Evolutionary conservation across 306 rosid genomes (phyloP).

Genomic region (Trifolium repens): DNA sequence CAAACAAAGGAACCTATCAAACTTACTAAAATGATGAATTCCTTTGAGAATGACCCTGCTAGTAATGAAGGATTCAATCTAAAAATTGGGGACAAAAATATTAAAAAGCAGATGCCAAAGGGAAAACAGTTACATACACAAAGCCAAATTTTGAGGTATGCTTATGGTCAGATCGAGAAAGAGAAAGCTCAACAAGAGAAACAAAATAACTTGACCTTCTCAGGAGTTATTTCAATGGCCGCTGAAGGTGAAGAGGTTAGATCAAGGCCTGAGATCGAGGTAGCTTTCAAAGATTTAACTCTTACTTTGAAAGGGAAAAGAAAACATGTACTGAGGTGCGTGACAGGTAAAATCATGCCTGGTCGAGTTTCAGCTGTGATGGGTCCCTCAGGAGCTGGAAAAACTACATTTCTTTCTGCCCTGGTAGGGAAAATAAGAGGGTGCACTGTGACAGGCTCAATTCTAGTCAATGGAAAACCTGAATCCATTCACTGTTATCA

Average conservation of each 20-base stretch:
- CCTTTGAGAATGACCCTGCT: constrained; percentile 59
- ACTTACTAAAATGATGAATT: constrained; percentile 72
- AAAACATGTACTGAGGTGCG: constrained; percentile 67
- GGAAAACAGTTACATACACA: constrained; percentile 65
- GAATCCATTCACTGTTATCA: constrained; percentile 73
- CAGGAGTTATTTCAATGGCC: constrained; percentile 82
- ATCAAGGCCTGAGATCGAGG: constrained; percentile 74
- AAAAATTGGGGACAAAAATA: constrained; percentile 72
- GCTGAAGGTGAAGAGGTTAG: constrained; percentile 52
- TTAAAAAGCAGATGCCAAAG: constrained; percentile 64
- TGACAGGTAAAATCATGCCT: constrained; percentile 72
- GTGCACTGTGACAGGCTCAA: constrained; percentile 67
- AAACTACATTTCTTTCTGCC: constrained; percentile 86
- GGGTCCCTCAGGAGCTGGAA: constrained; percentile 97
- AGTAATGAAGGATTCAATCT: constrained; percentile 67
- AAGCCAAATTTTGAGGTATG: constrained; percentile 84
- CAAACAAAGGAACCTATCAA: constrained; percentile 57
- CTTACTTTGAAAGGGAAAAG: constrained; percentile 74
- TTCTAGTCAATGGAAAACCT: constrained; percentile 67
- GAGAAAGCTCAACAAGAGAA: constrained; percentile 84
- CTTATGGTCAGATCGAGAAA: constrained; percentile 81
- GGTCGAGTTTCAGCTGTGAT: constrained; percentile 86
- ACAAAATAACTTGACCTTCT: constrained; percentile 72
- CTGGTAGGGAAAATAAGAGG: constrained; percentile 75
- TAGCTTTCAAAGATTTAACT: constrained; percentile 78